Conservation (phyloP, 1,139 yeast species). For the Scheffersomyces stambukii region DNA sequence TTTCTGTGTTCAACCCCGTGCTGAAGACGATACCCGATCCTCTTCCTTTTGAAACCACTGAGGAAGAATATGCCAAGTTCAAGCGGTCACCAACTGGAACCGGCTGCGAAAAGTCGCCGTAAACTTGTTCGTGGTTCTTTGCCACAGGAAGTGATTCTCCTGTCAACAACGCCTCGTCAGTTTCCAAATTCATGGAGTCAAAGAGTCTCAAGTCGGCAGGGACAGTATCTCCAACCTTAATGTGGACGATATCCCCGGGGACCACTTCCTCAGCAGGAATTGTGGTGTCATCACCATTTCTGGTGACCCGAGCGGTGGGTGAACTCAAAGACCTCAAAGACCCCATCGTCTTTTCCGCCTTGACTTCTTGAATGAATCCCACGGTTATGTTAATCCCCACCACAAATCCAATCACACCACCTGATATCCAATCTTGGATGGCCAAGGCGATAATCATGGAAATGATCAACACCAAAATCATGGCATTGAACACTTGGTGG, state of each 20-base stretch:
- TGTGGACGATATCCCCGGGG: conserved; percentile 69
- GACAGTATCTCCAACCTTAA: conserved; percentile 72
- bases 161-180: conserved; percentile 76
- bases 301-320: conserved; percentile 66
- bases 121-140: conserved; percentile 46
- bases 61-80: conserved; percentile 70
- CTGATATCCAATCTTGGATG: conserved; percentile 76
- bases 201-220: conserved; percentile 73
- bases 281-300: conserved; percentile 58
- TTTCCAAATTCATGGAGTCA: conserved; percentile 63
- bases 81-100: conserved; percentile 74
- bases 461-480: conserved; percentile 70
- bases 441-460: conserved; percentile 77
- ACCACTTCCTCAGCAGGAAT: conserved; percentile 66
- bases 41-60: conserved; percentile 73
- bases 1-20: conserved; percentile 71
- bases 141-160: conserved; percentile 77
- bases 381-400: conserved; percentile 62
- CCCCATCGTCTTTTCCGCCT: conserved; percentile 81
- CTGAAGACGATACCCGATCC: conserved; percentile 64
- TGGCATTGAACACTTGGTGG: conserved; percentile 74
- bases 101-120: conserved; percentile 25
- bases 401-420: conserved; percentile 76
- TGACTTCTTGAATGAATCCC: conserved; percentile 67
- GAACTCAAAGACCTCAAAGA: conserved; percentile 65